A percentile compares a stretch with the other conserved stretches of the same genome.
Evolutionary conservation across 164 flowering plant species (phyloP).

Genomic region (Cinnamomum chago): DNA sequence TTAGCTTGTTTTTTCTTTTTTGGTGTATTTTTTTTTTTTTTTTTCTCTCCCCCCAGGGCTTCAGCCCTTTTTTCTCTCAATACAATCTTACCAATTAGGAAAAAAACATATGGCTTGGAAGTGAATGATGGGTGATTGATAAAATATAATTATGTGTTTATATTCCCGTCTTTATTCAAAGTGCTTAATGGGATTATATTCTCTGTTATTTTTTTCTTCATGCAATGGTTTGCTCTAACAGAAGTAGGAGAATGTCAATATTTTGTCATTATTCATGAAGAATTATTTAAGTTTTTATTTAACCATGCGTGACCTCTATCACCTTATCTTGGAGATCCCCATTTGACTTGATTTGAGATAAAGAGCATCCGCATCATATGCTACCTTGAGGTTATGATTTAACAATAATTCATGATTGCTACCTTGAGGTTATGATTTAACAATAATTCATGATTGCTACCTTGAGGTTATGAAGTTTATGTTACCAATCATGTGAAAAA

Average conservation of each 20-base stretch:
- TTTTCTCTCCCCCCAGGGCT: too few relatives aligned
- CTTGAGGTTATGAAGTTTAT: too few relatives aligned
- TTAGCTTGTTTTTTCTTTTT: too few relatives aligned
- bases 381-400: too few relatives aligned
- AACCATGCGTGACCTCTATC: background rate
- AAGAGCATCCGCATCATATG: constrained; percentile 16
- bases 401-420: too few relatives aligned
- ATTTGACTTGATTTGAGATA: constrained; percentile 24
- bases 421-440: too few relatives aligned
- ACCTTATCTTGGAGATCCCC: constrained; percentile 32
- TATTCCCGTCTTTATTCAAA: constrained; percentile 14
- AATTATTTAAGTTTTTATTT: constrained; percentile 15
- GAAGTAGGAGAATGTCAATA: constrained; percentile 33
- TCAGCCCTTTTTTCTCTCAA: too few relatives aligned
- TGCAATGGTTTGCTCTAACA: constrained; percentile 12
- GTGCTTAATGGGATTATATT: constrained; percentile 13
- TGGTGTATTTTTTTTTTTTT: too few relatives aligned
- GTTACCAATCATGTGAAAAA: too few relatives aligned
- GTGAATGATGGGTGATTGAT: constrained; percentile 8
- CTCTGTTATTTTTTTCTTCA: background rate
- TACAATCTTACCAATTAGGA: too few relatives aligned
- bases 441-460: too few relatives aligned
- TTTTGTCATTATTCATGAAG: constrained; percentile 20
- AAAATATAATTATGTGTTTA: background rate
- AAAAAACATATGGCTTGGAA: background rate